Percentiles rank a stretch among this genome's conserved stretches.
phyloP scores from a whole-genome alignment of 371 early-diverging fungal genomes.

The Mucor velutinosus region DNA sequence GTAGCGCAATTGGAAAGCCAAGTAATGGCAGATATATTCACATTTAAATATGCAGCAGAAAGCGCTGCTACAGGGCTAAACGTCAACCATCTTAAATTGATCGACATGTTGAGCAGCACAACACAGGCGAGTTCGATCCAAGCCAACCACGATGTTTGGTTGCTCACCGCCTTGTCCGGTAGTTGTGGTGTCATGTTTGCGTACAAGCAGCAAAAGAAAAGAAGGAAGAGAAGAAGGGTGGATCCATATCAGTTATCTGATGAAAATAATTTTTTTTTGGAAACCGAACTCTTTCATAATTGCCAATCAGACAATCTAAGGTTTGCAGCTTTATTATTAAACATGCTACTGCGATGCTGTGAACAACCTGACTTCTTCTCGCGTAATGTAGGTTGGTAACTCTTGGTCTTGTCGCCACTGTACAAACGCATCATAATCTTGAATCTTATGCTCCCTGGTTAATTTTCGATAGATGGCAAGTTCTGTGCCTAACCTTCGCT shows the following conservation, averaged over 20 bases:
- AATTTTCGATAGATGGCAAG: conserved; percentile 16
- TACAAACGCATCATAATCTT: conserved; percentile 32
- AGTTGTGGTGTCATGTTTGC: background rate
- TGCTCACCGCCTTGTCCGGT: background rate
- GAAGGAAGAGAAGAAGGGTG: background rate
- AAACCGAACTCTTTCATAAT: background rate
- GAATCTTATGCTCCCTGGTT: conserved; percentile 6
- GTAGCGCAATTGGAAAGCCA: conserved; percentile 30
- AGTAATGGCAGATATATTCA: conserved; percentile 20
- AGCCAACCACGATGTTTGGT: conserved; percentile 15
- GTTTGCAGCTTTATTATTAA: background rate
- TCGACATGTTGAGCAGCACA: conserved; percentile 19
- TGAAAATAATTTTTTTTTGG: background rate
- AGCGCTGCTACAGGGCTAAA: conserved; percentile 26
- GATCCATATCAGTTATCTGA: background rate
- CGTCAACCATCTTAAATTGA: conserved; percentile 27
- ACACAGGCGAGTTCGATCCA: conserved; percentile 21
- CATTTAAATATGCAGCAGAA: conserved; percentile 18
- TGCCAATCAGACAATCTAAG: background rate
- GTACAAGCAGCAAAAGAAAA: background rate
- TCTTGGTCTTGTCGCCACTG: conserved; percentile 14
- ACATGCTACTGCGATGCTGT: too few relatives aligned
- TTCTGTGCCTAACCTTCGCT: conserved; percentile 27
- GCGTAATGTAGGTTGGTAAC: conserved; percentile 8
- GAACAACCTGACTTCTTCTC: background rate